Percentiles rank a stretch among this genome's conserved stretches.
Conservation (phyloP, 768 basidiomycete genomes). For the Clitopilus hobsonii region DNA sequence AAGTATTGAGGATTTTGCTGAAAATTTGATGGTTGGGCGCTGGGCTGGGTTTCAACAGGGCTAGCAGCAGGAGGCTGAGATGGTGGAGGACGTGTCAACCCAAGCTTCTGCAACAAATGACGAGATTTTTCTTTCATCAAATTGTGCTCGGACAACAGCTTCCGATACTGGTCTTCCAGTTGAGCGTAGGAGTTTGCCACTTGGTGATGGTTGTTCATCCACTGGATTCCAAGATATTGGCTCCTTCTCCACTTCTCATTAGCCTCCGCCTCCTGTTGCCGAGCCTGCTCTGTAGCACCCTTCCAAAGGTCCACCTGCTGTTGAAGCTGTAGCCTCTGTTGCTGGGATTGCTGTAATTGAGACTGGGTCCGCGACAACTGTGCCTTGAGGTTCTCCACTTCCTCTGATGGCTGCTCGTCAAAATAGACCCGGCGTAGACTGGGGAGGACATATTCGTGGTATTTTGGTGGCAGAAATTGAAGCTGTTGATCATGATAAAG, state of each 20-base stretch:
- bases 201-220: constrained; percentile 6
- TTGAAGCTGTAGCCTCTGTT: constrained; percentile 9
- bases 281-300: background rate
- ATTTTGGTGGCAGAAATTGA: constrained; percentile 42
- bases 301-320: constrained; percentile 2
- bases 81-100: background rate
- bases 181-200: constrained; percentile 15
- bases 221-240: constrained; percentile 11
- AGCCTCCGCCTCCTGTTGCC: constrained; percentile 9
- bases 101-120: background rate
- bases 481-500: background rate
- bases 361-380: background rate
- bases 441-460: constrained; percentile 41
- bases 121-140: background rate
- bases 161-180: constrained; percentile 13
- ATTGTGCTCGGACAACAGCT: constrained; percentile 7
- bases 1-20: background rate
- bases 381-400: constrained; percentile 16
- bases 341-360: background rate
- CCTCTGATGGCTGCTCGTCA: constrained; percentile 16
- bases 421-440: constrained; percentile 46
- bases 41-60: background rate
- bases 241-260: constrained; percentile 7
- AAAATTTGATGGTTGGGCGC: background rate
- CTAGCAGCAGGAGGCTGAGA: background rate